Base-by-base conservation (phyloP, 192 early-diverging fungal species). In the Podila horticola region DNA sequence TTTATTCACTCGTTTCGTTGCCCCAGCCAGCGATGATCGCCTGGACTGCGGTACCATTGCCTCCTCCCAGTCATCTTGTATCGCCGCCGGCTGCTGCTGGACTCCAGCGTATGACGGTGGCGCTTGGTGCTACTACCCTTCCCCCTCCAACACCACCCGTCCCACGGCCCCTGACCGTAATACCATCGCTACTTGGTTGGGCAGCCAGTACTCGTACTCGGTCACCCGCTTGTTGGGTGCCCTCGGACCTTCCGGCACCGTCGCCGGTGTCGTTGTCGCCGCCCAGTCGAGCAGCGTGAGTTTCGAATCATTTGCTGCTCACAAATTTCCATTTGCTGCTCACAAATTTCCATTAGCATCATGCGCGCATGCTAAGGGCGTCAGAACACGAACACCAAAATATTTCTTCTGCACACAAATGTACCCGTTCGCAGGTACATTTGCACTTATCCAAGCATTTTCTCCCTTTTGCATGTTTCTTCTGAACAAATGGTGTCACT, bases 391-490 rank as follows among this genome's bases (percentile, higher is more conserved):
- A 34, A 34, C 33, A 34, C 33, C 33, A 34, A 34, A 34, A 34
- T 6, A 34, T 34, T 34, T 34, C 33, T 34, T 34, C 33, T 34
- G 33, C 33, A 34, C 33, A 34, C n/a, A n/a, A 34, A 34, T 34
- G 33, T 34, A 34, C 33, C 33, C 33, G 33, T 34, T 34, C 33
- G 33, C 33, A 34, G 6, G 33, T 34, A 34, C 33, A 34, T 34
- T 52, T 52, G 15, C 10, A 52, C 51, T 52, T 52, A 52, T 22
- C 51, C 51, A 52, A 52, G 51, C 51, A 52, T 55, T 51, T 52
- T 63, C 3, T 72, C 68, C 34, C 75, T 69, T 1, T 58, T 34
- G 33, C 33, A 34, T 34, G 2, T 34, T 34, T 34, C 33, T 34
- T 34, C 33, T 34, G 33, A 2, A 34, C 33, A 34, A 34, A 34